Conservation (phyloP, 495 filamentous ascomycete genomes). For the Friedmanniomyces simplex region DNA sequence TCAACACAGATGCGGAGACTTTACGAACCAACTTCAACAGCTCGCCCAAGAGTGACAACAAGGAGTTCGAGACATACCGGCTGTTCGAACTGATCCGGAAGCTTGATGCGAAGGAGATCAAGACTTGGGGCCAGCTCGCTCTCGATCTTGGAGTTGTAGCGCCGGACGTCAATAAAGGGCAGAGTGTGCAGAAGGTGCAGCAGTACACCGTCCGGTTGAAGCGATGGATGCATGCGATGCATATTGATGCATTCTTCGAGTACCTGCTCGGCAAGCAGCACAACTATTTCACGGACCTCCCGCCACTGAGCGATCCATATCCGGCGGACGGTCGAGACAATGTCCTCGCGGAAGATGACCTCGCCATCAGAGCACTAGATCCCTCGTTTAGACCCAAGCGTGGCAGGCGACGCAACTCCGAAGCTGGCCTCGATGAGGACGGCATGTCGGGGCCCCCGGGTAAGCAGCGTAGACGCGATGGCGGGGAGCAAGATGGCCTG, state of each 20-base stretch:
- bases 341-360: constrained; percentile 81
- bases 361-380: constrained; percentile 78
- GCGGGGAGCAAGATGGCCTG: constrained; percentile 51
- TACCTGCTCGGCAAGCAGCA: constrained; percentile 73
- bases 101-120: constrained; percentile 78
- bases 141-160: constrained; percentile 84
- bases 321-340: constrained; percentile 69
- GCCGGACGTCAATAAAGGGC: constrained; percentile 71
- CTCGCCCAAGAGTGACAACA: constrained; percentile 86
- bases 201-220: constrained; percentile 94
- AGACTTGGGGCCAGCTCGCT: constrained; percentile 91
- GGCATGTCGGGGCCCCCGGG: constrained; percentile 33
- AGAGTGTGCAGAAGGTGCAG: constrained; percentile 94
- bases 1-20: constrained; percentile 39
- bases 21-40: constrained; percentile 70
- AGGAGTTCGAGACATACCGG: constrained; percentile 75
- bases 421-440: constrained; percentile 55
- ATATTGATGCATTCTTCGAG: constrained; percentile 93
- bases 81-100: constrained; percentile 74
- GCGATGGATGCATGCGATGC: constrained; percentile 98
- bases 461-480: constrained; percentile 59
- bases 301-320: constrained; percentile 47
- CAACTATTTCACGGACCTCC: constrained; percentile 75
- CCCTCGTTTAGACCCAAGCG: constrained; percentile 86
- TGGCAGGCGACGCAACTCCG: constrained; percentile 71